Evolutionary conservation across 1,284 basidiomycete species (phyloP).

Genomic region (Apiotrichum sp.): DNA sequence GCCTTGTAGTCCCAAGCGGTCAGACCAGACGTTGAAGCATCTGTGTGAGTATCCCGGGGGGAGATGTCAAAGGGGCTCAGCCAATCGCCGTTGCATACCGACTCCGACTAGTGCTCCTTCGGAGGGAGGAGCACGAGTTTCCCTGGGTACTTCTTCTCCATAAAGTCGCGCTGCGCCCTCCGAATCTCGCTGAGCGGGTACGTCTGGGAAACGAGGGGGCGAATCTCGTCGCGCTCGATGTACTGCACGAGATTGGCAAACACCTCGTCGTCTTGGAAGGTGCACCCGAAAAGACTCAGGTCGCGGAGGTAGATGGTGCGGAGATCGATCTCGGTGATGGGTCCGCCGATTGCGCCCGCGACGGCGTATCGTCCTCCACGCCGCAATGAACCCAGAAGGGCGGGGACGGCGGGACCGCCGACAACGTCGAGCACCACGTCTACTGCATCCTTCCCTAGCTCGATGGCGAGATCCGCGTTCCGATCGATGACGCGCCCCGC

Average conservation of each 20-base stretch:
- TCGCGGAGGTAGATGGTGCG: slow-evolving; percentile 8
- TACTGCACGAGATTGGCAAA: slow-evolving; percentile 1
- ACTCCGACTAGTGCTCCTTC: too few species aligned
- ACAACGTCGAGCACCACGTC: slow-evolving; percentile 7
- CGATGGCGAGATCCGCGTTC: neutral
- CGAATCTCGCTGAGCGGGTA: neutral
- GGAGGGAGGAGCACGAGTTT: slow-evolving; percentile 5
- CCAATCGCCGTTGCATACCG: too few species aligned
- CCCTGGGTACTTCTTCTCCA: neutral
- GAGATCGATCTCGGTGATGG: slow-evolving; percentile 2
- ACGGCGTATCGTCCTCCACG: slow-evolving; percentile 5
- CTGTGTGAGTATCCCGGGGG: too few species aligned
- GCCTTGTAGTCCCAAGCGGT: too few species aligned
- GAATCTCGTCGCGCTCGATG: slow-evolving; percentile 2
- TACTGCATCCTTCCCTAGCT: neutral
- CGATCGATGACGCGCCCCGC: neutral
- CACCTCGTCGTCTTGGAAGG: slow-evolving; percentile 5
- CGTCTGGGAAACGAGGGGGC: slow-evolving; percentile 1
- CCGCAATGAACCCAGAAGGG: neutral
- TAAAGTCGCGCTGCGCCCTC: slow-evolving; percentile 2
- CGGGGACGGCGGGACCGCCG: neutral
- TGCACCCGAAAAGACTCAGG: slow-evolving; percentile 1
- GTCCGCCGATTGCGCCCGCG: slow-evolving; percentile 3
- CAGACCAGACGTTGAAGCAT: too few species aligned
- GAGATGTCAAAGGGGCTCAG: too few species aligned